Conservation (phyloP, 2,329 filamentous ascomycete genomes). For the Fusarium sororula region DNA sequence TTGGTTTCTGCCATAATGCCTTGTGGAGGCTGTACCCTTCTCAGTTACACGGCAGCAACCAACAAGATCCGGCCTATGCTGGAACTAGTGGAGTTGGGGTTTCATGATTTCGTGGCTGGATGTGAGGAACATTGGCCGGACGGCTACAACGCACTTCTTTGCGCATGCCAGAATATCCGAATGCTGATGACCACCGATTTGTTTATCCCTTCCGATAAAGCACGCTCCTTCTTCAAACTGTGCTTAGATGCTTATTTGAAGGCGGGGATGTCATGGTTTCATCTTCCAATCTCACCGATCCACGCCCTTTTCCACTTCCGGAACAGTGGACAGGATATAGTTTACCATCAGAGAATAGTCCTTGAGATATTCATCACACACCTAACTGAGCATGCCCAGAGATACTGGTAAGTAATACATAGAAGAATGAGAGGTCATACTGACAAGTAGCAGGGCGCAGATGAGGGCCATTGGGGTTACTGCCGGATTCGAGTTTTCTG, state of each 20-base stretch:
- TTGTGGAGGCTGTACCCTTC: slow-evolving; percentile 36
- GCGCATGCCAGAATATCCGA: slow-evolving; percentile 21
- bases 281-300: slow-evolving; percentile 23
- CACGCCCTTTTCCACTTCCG: slow-evolving; percentile 27
- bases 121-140: slow-evolving; percentile 34
- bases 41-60: slow-evolving; percentile 30
- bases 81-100: slow-evolving; percentile 31
- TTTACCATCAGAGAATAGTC: slow-evolving; percentile 4
- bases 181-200: slow-evolving; percentile 14
- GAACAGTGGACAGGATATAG: background rate
- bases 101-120: slow-evolving; percentile 29
- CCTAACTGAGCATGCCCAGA: slow-evolving; percentile 13
- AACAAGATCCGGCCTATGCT: slow-evolving; percentile 14
- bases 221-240: slow-evolving; percentile 18
- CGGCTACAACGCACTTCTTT: slow-evolving; percentile 37
- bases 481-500: background rate
- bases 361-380: slow-evolving; percentile 31
- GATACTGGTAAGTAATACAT: slow-evolving; percentile 30
- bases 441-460: slow-evolving; percentile 28
- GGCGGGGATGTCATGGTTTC: slow-evolving; percentile 32
- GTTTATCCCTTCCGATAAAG: slow-evolving; percentile 11
- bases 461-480: slow-evolving; percentile 17
- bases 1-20: slow-evolving; percentile 31
- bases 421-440: background rate
- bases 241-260: slow-evolving; percentile 35